Evolutionary conservation across 1,284 basidiomycete genomes (phyloP), one percentile per base, ranked within the genome.

Genomic region (Fomitopsis betulina): DNA sequence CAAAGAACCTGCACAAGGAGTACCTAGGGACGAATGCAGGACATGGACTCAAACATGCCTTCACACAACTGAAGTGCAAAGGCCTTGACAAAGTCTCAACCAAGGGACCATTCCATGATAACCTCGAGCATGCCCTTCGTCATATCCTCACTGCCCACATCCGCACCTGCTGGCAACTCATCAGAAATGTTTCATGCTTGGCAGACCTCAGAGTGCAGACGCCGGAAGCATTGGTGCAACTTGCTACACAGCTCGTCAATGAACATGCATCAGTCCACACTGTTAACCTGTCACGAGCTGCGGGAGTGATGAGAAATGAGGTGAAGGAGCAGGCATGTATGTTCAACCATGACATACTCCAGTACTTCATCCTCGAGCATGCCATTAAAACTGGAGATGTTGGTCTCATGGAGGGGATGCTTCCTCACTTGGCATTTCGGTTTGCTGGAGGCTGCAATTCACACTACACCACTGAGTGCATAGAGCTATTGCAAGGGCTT

Each of bases 371-470:
- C 3, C 64, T 77, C 0, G 53, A 65, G n/a, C 55, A 69, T 5
- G 74, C 75, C 0, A 74, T 77, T 19, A 61, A 59, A 23, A 15
- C 40, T 23, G 76, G 76, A 0, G 74, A 79, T 64, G 69, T 78
- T 12, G 73, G 74, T 0, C 30, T 63, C 0, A 73, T 77, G 66
- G 70, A 76, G 56, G 68, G 65, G 17, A 30, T 71, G 15, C 55
- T 76, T 7, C 74, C 72, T 0, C 61, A 50, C 0, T 49, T 74
- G 0, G 52, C 73, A 0, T 68, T 70, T 39, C 67, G 70, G 0
- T 74, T 72, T 55, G 73, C 76, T 40, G 38, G 15, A 5, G 38
- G 38, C n/a, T 15, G 38, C 7, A 40, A 40, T 15, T 40, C 6
- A 5, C 6, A 40, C 7, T 40, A 40, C 17, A 17, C 38, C 5